Evolutionary conservation across 2,329 filamentous ascomycete species (phyloP).

Genomic region (Monilinia laxa): DNA sequence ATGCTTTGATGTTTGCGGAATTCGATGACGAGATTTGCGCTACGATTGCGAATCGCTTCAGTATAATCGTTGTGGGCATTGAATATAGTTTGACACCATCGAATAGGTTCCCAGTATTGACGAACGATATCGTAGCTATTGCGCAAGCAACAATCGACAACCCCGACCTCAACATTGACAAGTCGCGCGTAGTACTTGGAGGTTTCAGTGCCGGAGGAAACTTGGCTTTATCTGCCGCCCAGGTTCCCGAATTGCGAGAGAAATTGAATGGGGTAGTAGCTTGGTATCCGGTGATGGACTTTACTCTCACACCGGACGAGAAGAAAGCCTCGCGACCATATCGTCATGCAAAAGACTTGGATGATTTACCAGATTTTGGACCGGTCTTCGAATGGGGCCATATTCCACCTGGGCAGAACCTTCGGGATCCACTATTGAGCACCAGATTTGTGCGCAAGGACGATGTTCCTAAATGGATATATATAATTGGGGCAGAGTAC

Average conservation of each 20-base stretch:
- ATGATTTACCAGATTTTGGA: conserved; percentile 27
- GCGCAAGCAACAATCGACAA: conserved; percentile 47
- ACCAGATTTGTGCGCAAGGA: conserved; percentile 30
- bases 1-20: conserved; percentile 46
- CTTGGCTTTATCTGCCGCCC: conserved; percentile 45
- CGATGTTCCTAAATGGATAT: conserved; percentile 31
- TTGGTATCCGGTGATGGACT: conserved; percentile 49
- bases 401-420: conserved; percentile 32
- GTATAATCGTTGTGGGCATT: conserved; percentile 48
- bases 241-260: conserved; percentile 42
- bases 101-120: conserved; percentile 46
- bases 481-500: conserved; percentile 29
- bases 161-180: conserved; percentile 48
- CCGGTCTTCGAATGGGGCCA: conserved; percentile 35
- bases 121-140: conserved; percentile 49
- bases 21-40: conserved; percentile 51
- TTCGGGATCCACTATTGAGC: conserved; percentile 34
- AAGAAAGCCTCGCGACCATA: conserved; percentile 40
- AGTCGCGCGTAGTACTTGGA: conserved; percentile 44
- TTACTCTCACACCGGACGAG: conserved; percentile 38
- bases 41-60: conserved; percentile 44
- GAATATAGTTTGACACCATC: conserved; percentile 51
- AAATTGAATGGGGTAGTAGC: conserved; percentile 44
- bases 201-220: conserved; percentile 56
- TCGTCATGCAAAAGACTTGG: conserved; percentile 35